phyloP scores from a whole-genome alignment of 2,329 filamentous ascomycete genomes.

The Lasiodiplodia hormozganensis region DNA sequence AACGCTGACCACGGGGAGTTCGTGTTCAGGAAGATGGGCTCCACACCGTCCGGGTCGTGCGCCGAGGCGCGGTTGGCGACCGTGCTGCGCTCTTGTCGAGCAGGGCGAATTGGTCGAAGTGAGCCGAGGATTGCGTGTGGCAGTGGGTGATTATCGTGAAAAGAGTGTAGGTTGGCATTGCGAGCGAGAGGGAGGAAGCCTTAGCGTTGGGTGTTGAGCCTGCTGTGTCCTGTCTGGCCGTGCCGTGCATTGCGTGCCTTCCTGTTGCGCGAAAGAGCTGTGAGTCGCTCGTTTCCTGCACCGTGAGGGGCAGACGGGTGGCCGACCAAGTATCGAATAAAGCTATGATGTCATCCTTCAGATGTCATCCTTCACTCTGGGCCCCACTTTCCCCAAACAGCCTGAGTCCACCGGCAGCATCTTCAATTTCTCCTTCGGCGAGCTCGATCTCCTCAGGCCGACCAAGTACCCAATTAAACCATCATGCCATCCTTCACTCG shows the following conservation, averaged over 20 bases:
- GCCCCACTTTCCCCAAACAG: neutral
- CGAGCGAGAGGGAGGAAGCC: neutral
- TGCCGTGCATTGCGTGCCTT: too few relatives aligned
- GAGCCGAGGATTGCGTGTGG: neutral
- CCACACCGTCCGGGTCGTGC: neutral
- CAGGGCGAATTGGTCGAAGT: slow-evolving; percentile 26
- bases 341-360: neutral
- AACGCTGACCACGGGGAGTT: slow-evolving; percentile 65
- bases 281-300: too few relatives aligned
- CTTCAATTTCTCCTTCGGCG: slow-evolving; percentile 5
- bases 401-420: neutral
- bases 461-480: neutral
- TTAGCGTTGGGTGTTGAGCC: neutral
- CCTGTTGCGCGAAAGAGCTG: too few relatives aligned
- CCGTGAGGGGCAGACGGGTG: neutral
- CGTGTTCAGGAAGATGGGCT: slow-evolving; percentile 58
- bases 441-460: neutral
- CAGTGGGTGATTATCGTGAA: neutral
- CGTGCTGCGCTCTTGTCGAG: slow-evolving; percentile 15
- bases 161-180: neutral
- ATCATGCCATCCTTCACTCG: slow-evolving; percentile 16
- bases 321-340: neutral
- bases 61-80: neutral
- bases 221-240: too few relatives aligned
- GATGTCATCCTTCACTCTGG: slow-evolving; percentile 8